These are phyloP conservation scores for Magnaporthales sp. DNA, from an alignment of 2,329 filamentous ascomycete species.

Conservation along the genomic window DNA sequence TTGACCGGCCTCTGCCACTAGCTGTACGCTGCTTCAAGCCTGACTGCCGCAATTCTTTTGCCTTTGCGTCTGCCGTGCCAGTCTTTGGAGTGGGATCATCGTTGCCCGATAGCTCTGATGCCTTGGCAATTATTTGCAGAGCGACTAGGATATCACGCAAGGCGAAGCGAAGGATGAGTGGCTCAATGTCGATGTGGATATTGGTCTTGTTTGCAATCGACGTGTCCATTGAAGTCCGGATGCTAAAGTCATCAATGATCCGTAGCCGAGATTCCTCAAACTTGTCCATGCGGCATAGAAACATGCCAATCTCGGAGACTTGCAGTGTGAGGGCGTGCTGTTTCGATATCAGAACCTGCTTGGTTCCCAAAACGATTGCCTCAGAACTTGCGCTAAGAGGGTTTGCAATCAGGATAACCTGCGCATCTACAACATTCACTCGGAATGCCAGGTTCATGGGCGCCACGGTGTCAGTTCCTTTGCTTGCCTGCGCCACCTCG, in stretches of 20 bases:
- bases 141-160: slow-evolving; percentile 90
- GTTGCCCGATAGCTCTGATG: slow-evolving; percentile 73
- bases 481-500: slow-evolving; percentile 8
- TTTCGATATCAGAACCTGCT: slow-evolving; percentile 85
- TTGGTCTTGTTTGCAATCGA: slow-evolving; percentile 57
- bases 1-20: slow-evolving; percentile 47
- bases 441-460: slow-evolving; percentile 76
- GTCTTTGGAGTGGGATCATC: slow-evolving; percentile 31
- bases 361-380: slow-evolving; percentile 89
- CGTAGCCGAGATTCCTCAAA: slow-evolving; percentile 86
- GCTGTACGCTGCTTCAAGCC: slow-evolving; percentile 47
- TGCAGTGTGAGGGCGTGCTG: slow-evolving; percentile 93
- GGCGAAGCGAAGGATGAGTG: slow-evolving; percentile 81
- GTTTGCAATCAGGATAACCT: slow-evolving; percentile 93
- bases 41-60: slow-evolving; percentile 40
- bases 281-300: slow-evolving; percentile 94
- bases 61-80: slow-evolving; percentile 42
- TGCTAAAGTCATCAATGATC: slow-evolving; percentile 93
- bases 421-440: slow-evolving; percentile 90
- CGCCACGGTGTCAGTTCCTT: slow-evolving; percentile 18
- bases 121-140: slow-evolving; percentile 84
- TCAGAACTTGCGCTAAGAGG: slow-evolving; percentile 84
- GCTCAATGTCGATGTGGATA: slow-evolving; percentile 83
- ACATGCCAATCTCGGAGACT: slow-evolving; percentile 94
- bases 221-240: slow-evolving; percentile 79